A percentile compares a stretch with the other conserved stretches of the same genome.
Evolutionary conservation across 495 filamentous ascomycete genomes (phyloP).

Genomic region (Xylaria sp.): DNA sequence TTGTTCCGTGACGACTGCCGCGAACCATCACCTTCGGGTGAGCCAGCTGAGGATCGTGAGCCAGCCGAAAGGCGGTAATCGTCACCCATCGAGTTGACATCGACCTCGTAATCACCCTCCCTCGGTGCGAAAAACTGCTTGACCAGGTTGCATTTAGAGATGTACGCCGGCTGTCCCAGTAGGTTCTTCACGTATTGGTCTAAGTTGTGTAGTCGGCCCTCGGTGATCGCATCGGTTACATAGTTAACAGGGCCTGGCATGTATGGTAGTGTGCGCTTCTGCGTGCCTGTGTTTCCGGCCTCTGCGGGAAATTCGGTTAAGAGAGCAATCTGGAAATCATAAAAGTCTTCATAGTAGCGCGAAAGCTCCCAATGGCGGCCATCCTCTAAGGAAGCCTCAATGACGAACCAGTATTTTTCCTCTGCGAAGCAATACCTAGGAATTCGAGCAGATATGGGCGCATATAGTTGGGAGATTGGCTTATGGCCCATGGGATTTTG

Average conservation of each 20-base stretch:
- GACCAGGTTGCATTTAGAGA: constrained; percentile 80
- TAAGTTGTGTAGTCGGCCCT: constrained; percentile 86
- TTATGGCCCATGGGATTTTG: constrained; percentile 43
- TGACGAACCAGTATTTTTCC: constrained; percentile 98
- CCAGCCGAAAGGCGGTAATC: constrained; percentile 73
- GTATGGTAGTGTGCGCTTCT: constrained; percentile 86
- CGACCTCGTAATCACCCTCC: constrained; percentile 91
- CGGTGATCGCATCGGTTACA: constrained; percentile 95
- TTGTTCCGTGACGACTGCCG: constrained; percentile 78
- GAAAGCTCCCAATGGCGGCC: constrained; percentile 91
- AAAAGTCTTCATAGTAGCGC: constrained; percentile 97
- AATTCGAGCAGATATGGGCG: constrained; percentile 76
- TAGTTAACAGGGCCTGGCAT: constrained; percentile 99
- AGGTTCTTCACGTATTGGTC: constrained; percentile 96
- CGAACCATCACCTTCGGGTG: constrained; percentile 63
- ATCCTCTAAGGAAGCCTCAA: constrained; percentile 90
- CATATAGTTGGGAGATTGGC: constrained; percentile 54
- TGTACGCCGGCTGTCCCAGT: constrained; percentile 80
- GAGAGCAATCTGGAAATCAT: constrained; percentile 96
- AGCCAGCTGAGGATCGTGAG: constrained; percentile 73
- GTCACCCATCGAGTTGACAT: constrained; percentile 68
- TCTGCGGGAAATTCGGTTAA: constrained; percentile 93
- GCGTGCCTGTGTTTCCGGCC: constrained; percentile 79
- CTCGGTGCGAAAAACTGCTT: constrained; percentile 89
- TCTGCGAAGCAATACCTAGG: constrained; percentile 96